Base-by-base conservation (phyloP, 495 filamentous ascomycete species). In the Parachaetomium inaequale region DNA sequence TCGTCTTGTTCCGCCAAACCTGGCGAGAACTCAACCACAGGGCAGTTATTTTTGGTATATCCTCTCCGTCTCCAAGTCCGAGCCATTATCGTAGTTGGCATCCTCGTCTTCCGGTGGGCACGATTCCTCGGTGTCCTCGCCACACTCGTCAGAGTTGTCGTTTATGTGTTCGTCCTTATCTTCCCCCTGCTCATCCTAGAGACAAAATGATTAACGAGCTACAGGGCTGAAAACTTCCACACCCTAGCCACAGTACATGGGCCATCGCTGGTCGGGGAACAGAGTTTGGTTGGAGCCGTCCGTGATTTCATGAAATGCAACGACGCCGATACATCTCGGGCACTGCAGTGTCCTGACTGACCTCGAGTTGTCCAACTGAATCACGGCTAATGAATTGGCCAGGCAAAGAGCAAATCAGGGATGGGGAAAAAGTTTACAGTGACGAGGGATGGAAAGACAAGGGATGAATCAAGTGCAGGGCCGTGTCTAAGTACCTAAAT, bases 241-340 rank as follows among this genome's bases (percentile, higher is more conserved):
- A 43, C 11, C 38, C 54, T 3, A 63, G 6, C 87, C 89, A 51
- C 86, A 84, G 63, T 75, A 84, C 50, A 91, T 87, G 19, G 87
- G 89, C 89, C 89, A 92, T 38, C 53, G 62, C 45, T 72, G 70
- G 7, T 63, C 61, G 12, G 68, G 66, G 38, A 72, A 72, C 45
- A 58, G 10, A n/a, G 42, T 34, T 4, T 43, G 7, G 38, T 34
- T 40, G 23, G 40, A 45, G 8, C 46, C 46, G 55, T 55, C 61
- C n/a, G n/a, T n/a, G n/a, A n/a, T n/a, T n/a, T n/a, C n/a, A n/a
- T n/a, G n/a, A n/a, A n/a, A n/a, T n/a, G n/a, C n/a, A n/a, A 68
- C 31, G 1, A 32, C 63, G 60, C 42, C 62, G 66, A 6, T 29
- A 12, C 1, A 54, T 62, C 12, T 58, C 15, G 19, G 34, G 34